Base-by-base conservation (phyloP, 2,329 filamentous ascomycete genomes). In the Diaporthe ampelina region DNA sequence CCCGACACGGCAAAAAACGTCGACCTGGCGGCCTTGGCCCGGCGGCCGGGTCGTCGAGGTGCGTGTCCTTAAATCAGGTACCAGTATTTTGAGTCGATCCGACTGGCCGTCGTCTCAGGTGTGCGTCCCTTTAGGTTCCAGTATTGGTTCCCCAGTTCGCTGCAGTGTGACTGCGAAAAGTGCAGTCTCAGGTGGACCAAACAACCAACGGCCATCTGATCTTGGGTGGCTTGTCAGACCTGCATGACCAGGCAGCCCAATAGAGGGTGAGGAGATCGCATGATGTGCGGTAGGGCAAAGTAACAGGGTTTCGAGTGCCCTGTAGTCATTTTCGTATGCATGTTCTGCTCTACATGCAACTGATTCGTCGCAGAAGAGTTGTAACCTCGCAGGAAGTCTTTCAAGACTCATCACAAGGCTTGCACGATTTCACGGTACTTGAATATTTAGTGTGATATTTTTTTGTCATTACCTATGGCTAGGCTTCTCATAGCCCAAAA, bases 91-190 rank as follows among this genome's bases (percentile, higher is more conserved):
- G 45, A 54, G 57, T 61, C 45, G 45, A 72, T 32, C 57, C 57
- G 69, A 63, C 69, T 63, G 68, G 69, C 40, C 40, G 32, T 54
- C 57, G 69, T 72, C 69, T 72, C 69, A 59, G 69, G 57, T 61
- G 52, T 11, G 7, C 15, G 7, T 17, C 21, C 13, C 56, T 71
- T 56, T 24, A 71, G 56, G 69, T 72, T 63, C 45, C 69, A 40
- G 17, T 40, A 54, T 72, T 54, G 26, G n/a, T 21, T 29, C 15
- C 32, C 69, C 17, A 6, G 48, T 6, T 43, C 19, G 69, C 32
- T 54, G 45, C 69, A 37, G 48, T 72, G 57, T 58, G 45, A 63
- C 57, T 54, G 35, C 69, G 17, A 19, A 43, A 43, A 52, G 48
- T 72, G 45, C 54, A 7, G 69, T 72, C 57, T 72, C 69, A 63